Evolutionary conservation across 2,329 filamentous ascomycete species (phyloP).

Genomic region (Dryadomyces quercus-mongolicae): DNA sequence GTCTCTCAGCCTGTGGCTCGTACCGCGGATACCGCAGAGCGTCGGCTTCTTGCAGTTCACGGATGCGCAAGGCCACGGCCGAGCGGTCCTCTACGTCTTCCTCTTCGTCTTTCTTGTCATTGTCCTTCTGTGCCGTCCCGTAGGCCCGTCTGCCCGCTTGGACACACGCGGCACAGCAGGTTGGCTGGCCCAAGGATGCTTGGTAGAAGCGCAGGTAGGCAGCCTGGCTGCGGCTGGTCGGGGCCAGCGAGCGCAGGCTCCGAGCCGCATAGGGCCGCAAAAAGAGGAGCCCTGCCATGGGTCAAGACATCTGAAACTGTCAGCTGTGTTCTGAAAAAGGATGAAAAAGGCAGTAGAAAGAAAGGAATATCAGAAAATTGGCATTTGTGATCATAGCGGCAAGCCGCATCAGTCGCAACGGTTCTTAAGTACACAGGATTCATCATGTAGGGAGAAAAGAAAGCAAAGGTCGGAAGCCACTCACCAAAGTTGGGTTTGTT

Average conservation of each 20-base stretch:
- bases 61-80: conserved; percentile 24
- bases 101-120: neutral
- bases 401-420: conserved; percentile 44
- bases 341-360: neutral
- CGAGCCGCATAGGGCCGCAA: conserved; percentile 43
- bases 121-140: neutral
- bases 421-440: conserved; percentile 40
- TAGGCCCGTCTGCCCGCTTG: neutral
- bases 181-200: neutral
- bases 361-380: conserved; percentile 15
- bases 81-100: conserved; percentile 8
- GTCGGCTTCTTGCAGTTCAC: conserved; percentile 37
- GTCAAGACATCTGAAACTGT: neutral
- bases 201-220: conserved; percentile 39
- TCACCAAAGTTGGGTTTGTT: neutral
- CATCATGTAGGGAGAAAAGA: conserved; percentile 27
- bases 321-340: neutral
- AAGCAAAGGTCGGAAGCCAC: neutral
- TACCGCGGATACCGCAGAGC: conserved; percentile 43
- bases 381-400: conserved; percentile 41
- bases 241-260: conserved; percentile 15
- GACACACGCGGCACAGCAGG: neutral
- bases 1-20: conserved; percentile 1
- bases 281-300: conserved; percentile 19
- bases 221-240: conserved; percentile 18